Evolutionary conservation across 2,329 filamentous ascomycete species (phyloP), one percentile per base, ranked within the genome.

Genomic region (Pyrenochaeta sp.): DNA sequence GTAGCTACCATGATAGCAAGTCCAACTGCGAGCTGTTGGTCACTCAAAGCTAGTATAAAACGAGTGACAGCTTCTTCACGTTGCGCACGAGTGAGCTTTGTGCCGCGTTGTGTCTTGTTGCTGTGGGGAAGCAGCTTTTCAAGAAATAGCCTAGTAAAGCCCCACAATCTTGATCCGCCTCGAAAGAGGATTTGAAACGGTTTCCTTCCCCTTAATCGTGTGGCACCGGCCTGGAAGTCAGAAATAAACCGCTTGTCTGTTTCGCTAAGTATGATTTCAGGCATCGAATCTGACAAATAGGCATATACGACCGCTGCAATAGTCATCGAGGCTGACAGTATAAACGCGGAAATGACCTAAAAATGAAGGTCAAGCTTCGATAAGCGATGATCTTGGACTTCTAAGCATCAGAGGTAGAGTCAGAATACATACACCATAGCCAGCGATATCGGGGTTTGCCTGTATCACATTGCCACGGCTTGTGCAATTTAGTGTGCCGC

Each of bases 41-140:
- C 66, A 50, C 66, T 68, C 11, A 72, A 48, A 10, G 60, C 45
- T 9, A 71, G 58, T 21, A 71, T 55, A 31, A 71, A 71, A 11
- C 54, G 57, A 7, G 52, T 56, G 23, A 65, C n/a, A 9, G 57
- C 60, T n/a, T 51, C 45, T 27, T 60, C 47, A 12, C 60, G 55
- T 23, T 61, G 44, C 29, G 33, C n/a, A 2, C 59, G 52, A 15
- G n/a, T 49, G 14, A 60, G 42, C 36, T 51, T 46, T 14, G 4
- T 10, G 40, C 46, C 43, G 31, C 23, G 23, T 27, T 27, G 4
- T 9, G 23, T 27, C 9, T 4, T 27, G 4, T 27, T 27, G 23
- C 9, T 9, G 4, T 27, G 4, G 4, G 23, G 23, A 27, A 27
- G 23, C 23, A 27, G 23, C 9, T 27, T 27, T 27, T n/a, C n/a